A percentile compares a stretch with the other conserved stretches of the same genome.
Conservation (phyloP, 73 alveolate genomes). For the Paramecium sonneborni region DNA sequence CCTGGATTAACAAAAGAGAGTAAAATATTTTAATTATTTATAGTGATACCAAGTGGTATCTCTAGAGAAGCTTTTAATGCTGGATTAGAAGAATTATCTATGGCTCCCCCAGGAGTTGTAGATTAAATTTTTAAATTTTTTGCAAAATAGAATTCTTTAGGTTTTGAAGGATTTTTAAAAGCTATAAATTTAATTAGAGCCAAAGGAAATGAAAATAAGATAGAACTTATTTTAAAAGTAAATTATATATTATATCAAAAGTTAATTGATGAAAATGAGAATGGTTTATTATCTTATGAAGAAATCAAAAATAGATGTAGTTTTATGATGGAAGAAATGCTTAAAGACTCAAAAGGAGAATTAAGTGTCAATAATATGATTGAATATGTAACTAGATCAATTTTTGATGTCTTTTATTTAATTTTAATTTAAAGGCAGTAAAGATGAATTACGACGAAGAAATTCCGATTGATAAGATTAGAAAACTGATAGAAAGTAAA, state of each 20-base stretch:
- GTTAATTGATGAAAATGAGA: slow-evolving; percentile 53
- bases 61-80: slow-evolving; percentile 14
- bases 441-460: slow-evolving; percentile 7
- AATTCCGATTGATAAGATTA: slow-evolving; percentile 21
- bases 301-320: neutral
- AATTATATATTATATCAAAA: neutral
- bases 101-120: slow-evolving; percentile 42
- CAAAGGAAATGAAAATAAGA: slow-evolving; percentile 32
- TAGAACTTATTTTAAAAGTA: slow-evolving; percentile 37
- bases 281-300: slow-evolving; percentile 33
- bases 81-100: neutral
- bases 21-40: neutral
- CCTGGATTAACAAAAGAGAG: slow-evolving; percentile 43
- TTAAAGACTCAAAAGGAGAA: neutral
- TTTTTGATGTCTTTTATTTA: neutral
- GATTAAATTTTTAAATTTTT: slow-evolving; percentile 28
- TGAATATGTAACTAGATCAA: neutral
- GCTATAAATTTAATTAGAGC: slow-evolving; percentile 39
- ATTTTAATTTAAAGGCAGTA: neutral
- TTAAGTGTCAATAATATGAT: slow-evolving; percentile 2
- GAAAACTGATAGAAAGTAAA: slow-evolving; percentile 51
- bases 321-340: neutral
- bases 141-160: neutral
- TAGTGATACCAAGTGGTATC: slow-evolving; percentile 14
- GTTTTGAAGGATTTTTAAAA: slow-evolving; percentile 28